phyloP scores from a whole-genome alignment of 75 land plant species.

The Sequoia sempervirens region DNA sequence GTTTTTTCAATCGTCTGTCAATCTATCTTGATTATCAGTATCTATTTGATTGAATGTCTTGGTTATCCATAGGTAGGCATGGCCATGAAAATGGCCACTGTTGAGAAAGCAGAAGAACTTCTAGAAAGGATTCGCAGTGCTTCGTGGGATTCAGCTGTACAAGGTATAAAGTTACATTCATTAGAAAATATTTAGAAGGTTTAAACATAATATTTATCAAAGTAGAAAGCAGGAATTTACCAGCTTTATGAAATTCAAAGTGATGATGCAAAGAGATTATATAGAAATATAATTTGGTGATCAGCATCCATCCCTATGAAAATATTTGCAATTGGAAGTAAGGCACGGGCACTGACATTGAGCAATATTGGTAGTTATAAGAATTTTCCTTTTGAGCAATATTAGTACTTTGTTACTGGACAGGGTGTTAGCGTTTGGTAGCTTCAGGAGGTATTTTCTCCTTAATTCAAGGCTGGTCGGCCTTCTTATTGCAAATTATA shows the following conservation, averaged over 20 bases:
- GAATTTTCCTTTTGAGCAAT: neutral
- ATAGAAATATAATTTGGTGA: no score
- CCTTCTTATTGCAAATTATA: no score
- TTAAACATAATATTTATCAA: constrained; percentile 1
- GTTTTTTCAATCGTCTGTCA: neutral
- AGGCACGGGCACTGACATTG: neutral
- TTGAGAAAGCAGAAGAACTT: constrained; percentile 75
- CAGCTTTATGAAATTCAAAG: neutral
- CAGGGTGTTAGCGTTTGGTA: neutral
- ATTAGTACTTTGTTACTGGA: neutral
- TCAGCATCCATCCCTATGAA: neutral
- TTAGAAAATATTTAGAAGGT: neutral
- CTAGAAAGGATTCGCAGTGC: constrained; percentile 76
- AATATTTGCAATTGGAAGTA: neutral
- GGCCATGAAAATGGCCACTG: constrained; percentile 90
- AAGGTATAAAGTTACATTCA: constrained; percentile 38
- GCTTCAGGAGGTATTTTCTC: no score
- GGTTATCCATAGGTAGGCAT: constrained; percentile 68
- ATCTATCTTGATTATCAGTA: neutral
- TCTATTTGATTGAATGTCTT: neutral
- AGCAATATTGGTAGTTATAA: neutral
- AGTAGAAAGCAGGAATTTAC: neutral
- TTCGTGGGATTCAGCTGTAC: constrained; percentile 73
- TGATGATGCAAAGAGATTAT: neutral
- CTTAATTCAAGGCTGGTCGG: no score